These are phyloP conservation scores for Pestalotiopsis sp. DNA, from an alignment of 2,329 filamentous ascomycete genomes.

Conservation along the genomic window DNA sequence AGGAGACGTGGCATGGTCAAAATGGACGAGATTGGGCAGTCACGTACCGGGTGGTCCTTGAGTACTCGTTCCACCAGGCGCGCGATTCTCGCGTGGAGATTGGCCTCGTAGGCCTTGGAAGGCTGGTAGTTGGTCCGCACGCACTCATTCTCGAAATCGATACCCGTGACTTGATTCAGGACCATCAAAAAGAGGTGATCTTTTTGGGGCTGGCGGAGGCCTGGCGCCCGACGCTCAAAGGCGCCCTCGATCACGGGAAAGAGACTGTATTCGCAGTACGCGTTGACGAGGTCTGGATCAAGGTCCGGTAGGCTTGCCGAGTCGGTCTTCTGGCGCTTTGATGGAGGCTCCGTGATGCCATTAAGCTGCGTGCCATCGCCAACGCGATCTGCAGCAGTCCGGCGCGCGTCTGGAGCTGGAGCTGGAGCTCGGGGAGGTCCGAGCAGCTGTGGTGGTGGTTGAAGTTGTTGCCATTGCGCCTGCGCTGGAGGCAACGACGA, in stretches of 20 bases:
- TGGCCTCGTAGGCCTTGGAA: slow-evolving; percentile 1
- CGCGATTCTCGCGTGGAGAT: neutral
- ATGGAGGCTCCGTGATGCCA: neutral
- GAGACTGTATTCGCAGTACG: neutral
- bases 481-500: neutral
- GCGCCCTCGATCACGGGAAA: neutral
- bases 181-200: neutral
- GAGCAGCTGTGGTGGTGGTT: neutral
- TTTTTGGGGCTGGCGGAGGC: neutral
- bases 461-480: neutral
- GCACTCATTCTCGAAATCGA: neutral
- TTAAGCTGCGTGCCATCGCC: neutral
- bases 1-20: neutral
- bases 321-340: slow-evolving; percentile 4
- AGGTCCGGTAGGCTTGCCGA: neutral
- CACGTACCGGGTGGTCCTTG: slow-evolving; percentile 1
- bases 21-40: neutral
- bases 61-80: slow-evolving; percentile 1
- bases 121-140: neutral
- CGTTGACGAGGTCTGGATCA: neutral
- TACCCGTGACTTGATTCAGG: neutral
- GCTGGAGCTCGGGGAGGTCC: neutral
- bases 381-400: neutral
- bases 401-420: neutral
- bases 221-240: neutral